Conservation (phyloP, 306 rosid species). For the Trichosanthes cucumerina region DNA sequence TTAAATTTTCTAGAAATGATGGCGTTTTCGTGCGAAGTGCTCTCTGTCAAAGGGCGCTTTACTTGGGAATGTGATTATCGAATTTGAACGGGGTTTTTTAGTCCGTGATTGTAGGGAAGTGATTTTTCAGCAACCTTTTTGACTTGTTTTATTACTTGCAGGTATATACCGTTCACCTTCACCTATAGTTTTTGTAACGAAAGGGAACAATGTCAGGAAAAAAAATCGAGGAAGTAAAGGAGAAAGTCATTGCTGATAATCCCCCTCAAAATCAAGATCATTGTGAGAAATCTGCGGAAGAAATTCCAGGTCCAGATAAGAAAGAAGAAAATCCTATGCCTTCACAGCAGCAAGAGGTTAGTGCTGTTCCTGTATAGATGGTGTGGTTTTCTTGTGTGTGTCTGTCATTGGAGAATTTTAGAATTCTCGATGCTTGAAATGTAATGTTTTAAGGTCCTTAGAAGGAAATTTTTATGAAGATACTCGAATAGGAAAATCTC, state of each 20-base stretch:
- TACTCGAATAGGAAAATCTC: background rate
- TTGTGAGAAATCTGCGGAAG: constrained; percentile 31
- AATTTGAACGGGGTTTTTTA: background rate
- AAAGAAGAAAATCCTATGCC: constrained; percentile 48
- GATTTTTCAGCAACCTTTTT: background rate
- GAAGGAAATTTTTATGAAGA: background rate
- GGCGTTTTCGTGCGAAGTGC: background rate
- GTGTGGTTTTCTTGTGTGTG: background rate
- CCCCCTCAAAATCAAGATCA: constrained; percentile 30
- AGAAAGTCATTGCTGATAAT: constrained; percentile 30
- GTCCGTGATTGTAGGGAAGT: constrained; percentile 10
- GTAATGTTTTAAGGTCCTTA: background rate
- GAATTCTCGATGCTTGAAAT: background rate
- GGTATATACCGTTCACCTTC: background rate
- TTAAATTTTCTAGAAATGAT: background rate
- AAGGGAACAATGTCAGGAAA: constrained; percentile 40
- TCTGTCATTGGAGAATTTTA: background rate
- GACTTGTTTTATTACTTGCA: constrained; percentile 5
- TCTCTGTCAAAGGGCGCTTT: background rate
- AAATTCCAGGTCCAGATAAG: constrained; percentile 25
- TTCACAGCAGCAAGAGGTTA: constrained; percentile 65
- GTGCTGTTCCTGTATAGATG: constrained; percentile 6
- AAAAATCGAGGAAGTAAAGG: constrained; percentile 39
- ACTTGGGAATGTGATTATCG: background rate
- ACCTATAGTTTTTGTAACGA: background rate